A percentile compares a stretch with the other conserved stretches of the same genome.
These are phyloP conservation scores for Fusarium guadeloupense DNA, from an alignment of 2,329 filamentous ascomycete species.

Conservation along the genomic window DNA sequence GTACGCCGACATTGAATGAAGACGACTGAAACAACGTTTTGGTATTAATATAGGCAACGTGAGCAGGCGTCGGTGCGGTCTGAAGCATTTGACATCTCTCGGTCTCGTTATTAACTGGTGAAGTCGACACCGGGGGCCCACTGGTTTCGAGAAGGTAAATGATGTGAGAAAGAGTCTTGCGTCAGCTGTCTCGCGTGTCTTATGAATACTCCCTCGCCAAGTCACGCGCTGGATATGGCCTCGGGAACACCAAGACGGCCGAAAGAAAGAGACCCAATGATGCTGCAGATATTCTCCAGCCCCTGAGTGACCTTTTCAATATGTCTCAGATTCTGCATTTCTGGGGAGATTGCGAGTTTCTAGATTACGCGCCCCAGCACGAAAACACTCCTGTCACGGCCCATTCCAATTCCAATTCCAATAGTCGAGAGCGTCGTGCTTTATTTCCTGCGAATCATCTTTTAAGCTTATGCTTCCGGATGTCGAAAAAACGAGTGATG, in stretches of 20 bases:
- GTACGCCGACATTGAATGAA: conserved; percentile 24
- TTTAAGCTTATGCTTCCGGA: conserved; percentile 15
- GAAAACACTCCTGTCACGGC: not conserved
- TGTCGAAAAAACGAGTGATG: not conserved
- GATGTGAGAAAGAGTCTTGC: not conserved
- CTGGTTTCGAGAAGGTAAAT: not conserved
- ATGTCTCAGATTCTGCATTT: conserved; percentile 29
- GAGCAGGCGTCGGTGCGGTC: not conserved
- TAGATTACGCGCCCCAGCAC: not conserved
- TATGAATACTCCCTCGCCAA: conserved; percentile 14
- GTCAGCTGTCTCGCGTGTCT: conserved; percentile 5
- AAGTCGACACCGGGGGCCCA: not conserved
- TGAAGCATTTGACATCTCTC: not conserved
- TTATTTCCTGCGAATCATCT: not conserved
- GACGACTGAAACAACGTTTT: not conserved
- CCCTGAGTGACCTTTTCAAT: not conserved
- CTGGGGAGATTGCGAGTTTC: conserved; percentile 25
- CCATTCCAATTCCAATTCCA: conserved; percentile 29
- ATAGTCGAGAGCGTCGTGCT: not conserved
- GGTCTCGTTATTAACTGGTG: not conserved
- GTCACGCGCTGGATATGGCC: not conserved
- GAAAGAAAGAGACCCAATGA: not conserved
- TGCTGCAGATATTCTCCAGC: not conserved
- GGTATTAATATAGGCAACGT: not conserved
- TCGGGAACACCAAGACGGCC: not conserved